Evolutionary conservation across 805 yeast genomes (phyloP).

Genomic region (Metschnikowia gruessii): DNA sequence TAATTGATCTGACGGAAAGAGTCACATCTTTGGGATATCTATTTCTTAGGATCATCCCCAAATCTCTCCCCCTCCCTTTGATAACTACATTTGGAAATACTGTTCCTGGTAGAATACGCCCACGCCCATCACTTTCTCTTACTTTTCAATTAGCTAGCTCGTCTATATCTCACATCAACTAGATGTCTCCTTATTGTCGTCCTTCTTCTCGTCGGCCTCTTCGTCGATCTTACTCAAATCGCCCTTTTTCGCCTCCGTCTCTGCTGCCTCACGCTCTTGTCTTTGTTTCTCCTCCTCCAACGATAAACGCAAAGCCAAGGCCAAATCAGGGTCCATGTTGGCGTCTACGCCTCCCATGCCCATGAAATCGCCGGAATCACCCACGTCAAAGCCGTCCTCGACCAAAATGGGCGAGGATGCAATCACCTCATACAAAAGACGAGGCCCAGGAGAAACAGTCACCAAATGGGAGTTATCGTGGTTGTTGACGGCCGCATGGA

Average conservation of each 20-base stretch:
- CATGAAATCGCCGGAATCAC: slow-evolving; percentile 36
- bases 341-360: slow-evolving; percentile 62
- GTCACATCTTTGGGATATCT: too few species aligned
- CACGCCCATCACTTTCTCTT: too few species aligned
- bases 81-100: too few species aligned
- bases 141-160: too few species aligned
- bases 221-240: slow-evolving; percentile 35
- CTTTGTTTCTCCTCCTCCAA: slow-evolving; percentile 92
- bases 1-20: too few species aligned
- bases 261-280: slow-evolving; percentile 69
- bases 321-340: slow-evolving; percentile 93
- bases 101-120: too few species aligned
- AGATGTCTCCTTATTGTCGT: slow-evolving; percentile 3
- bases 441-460: slow-evolving; percentile 85
- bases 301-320: slow-evolving; percentile 90
- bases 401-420: slow-evolving; percentile 71
- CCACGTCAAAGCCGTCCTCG: slow-evolving; percentile 57
- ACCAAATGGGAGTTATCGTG: slow-evolving; percentile 80
- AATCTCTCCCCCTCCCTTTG: too few species aligned
- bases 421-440: slow-evolving; percentile 76
- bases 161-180: background rate
- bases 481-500: slow-evolving; percentile 68
- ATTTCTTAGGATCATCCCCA: too few species aligned
- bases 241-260: slow-evolving; percentile 20
- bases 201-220: slow-evolving; percentile 22